Evolutionary conservation across 2,329 filamentous ascomycete species (phyloP), one percentile per base, ranked within the genome.

Genomic region (Fusarium newnesense): DNA sequence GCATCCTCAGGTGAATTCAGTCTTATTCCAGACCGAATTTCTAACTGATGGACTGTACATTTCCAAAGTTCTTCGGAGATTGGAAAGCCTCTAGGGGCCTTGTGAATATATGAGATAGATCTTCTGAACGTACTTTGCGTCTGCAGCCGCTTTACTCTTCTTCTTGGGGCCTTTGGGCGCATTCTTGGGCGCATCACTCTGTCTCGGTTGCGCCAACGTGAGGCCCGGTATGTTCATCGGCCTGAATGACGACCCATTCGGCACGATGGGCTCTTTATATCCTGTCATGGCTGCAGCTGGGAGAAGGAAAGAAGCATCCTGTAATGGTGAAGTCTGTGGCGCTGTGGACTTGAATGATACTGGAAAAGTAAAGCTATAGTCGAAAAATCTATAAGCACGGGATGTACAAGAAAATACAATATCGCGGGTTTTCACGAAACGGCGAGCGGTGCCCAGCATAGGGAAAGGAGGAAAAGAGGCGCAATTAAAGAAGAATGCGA

Each of bases 211-310:
- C 12, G 43, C 63, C 13, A 75, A 40, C 8, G 72, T 75, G 37
- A 75, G 73, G 15, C 73, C 73, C 3, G 73, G 73, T 70, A 75
- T 75, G n/a, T 47, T 52, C 24, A 68, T 53, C 3, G 54, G 39
- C 19, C 32, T 37, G 30, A 37, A 30, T 16, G 40, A 26, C 4
- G 40, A 21, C 24, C 61, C 39, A 36, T 50, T 40, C 19, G 60
- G 34, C 16, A 43, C 26, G 26, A 13, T 16, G 3, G 40, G 40
- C 10, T 53, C 42, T 46, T 57, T 24, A 16, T 75, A 73, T 58
- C 40, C 54, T 50, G 60, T 70, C 64, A 75, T 72, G 60, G 44
- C 21, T 37, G 60, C 26, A 24, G 69, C 57, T 36, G 56, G 19
- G 30, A 36, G 21, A 49, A 65, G 52, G 12, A 49, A 56, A 53